phyloP scores from a whole-genome alignment of 352 stramenopile genomes.

The Globisporangium cylindrosporum region DNA sequence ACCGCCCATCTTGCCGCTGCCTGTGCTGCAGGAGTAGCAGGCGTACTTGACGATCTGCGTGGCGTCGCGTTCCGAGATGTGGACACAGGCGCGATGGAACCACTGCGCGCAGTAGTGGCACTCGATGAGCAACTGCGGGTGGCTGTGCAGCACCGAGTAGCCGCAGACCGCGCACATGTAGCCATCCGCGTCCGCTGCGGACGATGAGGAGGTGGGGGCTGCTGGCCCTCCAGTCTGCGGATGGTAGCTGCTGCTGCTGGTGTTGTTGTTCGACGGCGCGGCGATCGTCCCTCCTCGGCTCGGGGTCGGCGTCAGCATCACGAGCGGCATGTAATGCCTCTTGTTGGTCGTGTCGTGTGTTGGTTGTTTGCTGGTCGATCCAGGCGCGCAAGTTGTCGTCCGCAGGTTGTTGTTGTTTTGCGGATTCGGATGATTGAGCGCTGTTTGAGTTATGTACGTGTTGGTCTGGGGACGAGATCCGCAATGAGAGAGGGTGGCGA shows the following conservation, averaged over 20 bases:
- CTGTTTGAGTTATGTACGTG: background rate
- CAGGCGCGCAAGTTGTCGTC: background rate
- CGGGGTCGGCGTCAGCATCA: conserved; percentile 15
- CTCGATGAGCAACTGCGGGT: conserved; percentile 41
- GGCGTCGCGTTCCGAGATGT: conserved; percentile 41
- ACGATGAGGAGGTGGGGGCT: background rate
- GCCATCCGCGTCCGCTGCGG: conserved; percentile 7
- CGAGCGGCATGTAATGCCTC: conserved; percentile 1
- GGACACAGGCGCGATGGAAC: conserved; percentile 51
- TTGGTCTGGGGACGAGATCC: background rate
- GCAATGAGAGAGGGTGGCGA: conserved; percentile 6
- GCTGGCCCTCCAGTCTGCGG: background rate
- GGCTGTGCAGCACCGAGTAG: conserved; percentile 17
- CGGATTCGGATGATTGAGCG: background rate
- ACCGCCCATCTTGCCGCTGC: conserved; percentile 36
- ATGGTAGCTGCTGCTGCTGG: conserved; percentile 3
- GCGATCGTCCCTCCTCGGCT: background rate
- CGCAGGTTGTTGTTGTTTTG: background rate
- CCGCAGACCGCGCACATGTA: conserved; percentile 19
- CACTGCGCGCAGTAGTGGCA: conserved; percentile 53
- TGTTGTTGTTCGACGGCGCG: background rate
- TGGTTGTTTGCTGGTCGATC: background rate
- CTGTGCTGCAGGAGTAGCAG: conserved; percentile 35
- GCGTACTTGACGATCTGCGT: conserved; percentile 49
- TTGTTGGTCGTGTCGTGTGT: background rate